Conservation (phyloP, 345 rosid genomes). For the Camelina laxa region DNA sequence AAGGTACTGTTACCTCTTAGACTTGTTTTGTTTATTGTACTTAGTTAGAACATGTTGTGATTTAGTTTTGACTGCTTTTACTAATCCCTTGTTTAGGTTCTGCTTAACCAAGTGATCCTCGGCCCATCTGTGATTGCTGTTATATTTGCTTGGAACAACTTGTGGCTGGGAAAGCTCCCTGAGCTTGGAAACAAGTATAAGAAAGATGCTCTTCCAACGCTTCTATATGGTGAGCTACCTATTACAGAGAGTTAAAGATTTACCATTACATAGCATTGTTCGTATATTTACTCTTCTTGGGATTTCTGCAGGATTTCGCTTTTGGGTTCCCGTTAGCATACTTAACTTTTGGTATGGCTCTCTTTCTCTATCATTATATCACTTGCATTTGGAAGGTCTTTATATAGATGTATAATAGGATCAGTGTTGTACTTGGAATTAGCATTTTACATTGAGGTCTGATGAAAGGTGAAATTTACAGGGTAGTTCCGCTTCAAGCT, state of each 20-base stretch:
- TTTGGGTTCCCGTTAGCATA: slow-evolving; percentile 93
- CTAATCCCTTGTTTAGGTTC: slow-evolving; percentile 54
- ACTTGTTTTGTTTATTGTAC: not conserved
- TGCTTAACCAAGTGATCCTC: slow-evolving; percentile 83
- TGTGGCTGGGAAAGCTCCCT: slow-evolving; percentile 79
- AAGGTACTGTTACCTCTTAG: slow-evolving; percentile 58
- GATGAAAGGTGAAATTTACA: slow-evolving; percentile 44
- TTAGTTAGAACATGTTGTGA: not conserved
- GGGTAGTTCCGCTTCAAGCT: slow-evolving; percentile 92
- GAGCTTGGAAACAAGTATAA: slow-evolving; percentile 77
- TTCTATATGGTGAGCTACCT: slow-evolving; percentile 63
- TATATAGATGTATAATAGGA: not conserved
- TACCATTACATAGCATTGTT: not conserved
- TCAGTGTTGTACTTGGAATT: not conserved
- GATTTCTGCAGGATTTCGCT: slow-evolving; percentile 76
- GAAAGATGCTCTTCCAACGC: slow-evolving; percentile 82
- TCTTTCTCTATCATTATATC: slow-evolving; percentile 9
- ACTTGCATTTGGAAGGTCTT: not conserved
- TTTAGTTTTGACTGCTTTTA: not conserved
- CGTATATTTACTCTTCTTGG: not conserved
- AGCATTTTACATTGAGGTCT: slow-evolving; percentile 13
- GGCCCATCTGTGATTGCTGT: slow-evolving; percentile 92
- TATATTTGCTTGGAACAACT: slow-evolving; percentile 90
- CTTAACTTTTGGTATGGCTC: slow-evolving; percentile 76
- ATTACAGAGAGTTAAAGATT: not conserved